Evolutionary conservation across 2,329 filamentous ascomycete species (phyloP), one percentile per base, ranked within the genome.

Genomic region (Fusarium austroafricanum): DNA sequence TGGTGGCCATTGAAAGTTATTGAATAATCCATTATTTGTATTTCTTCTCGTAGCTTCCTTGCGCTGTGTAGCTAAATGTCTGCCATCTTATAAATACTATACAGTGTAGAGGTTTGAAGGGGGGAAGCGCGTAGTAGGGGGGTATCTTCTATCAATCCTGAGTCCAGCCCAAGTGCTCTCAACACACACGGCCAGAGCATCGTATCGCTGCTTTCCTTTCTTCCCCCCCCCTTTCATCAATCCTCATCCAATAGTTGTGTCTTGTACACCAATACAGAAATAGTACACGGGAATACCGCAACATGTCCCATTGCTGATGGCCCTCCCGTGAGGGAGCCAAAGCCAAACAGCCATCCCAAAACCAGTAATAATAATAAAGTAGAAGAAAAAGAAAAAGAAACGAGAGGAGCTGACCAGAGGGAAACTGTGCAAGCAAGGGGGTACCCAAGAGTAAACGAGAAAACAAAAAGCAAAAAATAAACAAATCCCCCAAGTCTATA

Each of bases 121-220:
- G 72, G 66, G 57, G 53, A 64, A 70, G 59, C 65, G 60, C 65
- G 61, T 35, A 49, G 56, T 62, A 69, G 65, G 70, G 70, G 71
- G 73, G 75, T 77, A 76, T 78, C 76, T 71, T 78, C 67, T 74
- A 71, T 71, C 67, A 71, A 62, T 75, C 68, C 71, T 73, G 71
- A 76, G 75, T 72, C 73, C 75, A 73, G 75, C 73, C 75, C 73
- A 74, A 67, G 64, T 65, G 72, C 70, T 68, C 65, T 69, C 64
- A 64, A 46, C 59, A 65, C 44, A 63, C 59, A 65, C 44, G 63
- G 62, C 61, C 66, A 60, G 65, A 69, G 64, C 72, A 65, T 63
- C 62, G 31, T 35, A 44, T 63, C 57, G 50, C 60, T 65, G 50
- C 60, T 65, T 64, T 54, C 60, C 52, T 17, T 35, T 55, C 63